Evolutionary conservation across 371 early-diverging fungal genomes (phyloP).

Genomic region (Chytridium lagenaria): DNA sequence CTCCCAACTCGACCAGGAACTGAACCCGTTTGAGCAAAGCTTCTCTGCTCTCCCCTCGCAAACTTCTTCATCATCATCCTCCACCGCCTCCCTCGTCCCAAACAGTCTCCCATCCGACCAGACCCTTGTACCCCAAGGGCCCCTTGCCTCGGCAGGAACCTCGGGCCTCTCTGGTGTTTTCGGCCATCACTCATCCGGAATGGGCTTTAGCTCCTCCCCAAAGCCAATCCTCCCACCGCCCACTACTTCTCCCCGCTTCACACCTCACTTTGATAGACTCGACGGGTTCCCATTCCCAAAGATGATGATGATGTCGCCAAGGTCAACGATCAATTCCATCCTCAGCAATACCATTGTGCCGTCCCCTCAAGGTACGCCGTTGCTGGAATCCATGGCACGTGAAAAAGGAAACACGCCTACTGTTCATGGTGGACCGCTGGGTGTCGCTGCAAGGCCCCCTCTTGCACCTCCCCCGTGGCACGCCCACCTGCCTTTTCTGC

Average conservation of each 20-base stretch:
- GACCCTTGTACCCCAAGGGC: neutral
- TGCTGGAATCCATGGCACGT: neutral
- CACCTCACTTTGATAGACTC: neutral
- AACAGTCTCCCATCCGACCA: neutral
- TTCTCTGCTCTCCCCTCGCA: slow-evolving; percentile 46
- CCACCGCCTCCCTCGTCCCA: neutral
- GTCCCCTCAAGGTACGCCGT: neutral
- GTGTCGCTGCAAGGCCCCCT: neutral
- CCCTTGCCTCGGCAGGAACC: neutral
- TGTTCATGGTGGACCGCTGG: too few species aligned
- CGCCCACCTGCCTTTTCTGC: neutral
- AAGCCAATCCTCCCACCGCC: slow-evolving; percentile 37
- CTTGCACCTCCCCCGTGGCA: neutral
- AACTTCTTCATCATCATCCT: neutral
- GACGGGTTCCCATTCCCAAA: slow-evolving; percentile 14
- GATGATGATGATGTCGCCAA: slow-evolving; percentile 13
- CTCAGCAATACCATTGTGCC: neutral
- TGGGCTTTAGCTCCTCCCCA: slow-evolving; percentile 25
- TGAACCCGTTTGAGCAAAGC: slow-evolving; percentile 87
- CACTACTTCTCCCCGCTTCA: slow-evolving; percentile 11
- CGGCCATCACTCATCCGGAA: neutral
- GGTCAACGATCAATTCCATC: neutral
- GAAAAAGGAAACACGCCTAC: too few species aligned
- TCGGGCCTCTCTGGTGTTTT: slow-evolving; percentile 7
- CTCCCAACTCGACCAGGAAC: slow-evolving; percentile 78